These are phyloP conservation scores for Sporobolomyces pararoseus DNA, from an alignment of 768 basidiomycete genomes.

Conservation along the genomic window DNA sequence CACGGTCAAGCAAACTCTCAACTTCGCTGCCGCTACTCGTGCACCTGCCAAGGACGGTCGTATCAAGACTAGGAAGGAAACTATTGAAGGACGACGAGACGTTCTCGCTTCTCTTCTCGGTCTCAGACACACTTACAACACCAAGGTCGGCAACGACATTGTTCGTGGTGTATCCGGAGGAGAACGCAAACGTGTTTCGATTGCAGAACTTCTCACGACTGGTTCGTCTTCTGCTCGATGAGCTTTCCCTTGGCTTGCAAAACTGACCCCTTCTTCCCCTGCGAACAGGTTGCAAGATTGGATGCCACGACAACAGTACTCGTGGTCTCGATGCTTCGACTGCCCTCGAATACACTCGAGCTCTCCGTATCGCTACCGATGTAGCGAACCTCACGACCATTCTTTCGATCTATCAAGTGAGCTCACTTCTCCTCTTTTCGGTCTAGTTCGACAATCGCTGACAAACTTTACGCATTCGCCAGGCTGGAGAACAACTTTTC, in stretches of 20 bases:
- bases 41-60: conserved; percentile 54
- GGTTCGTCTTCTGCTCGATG: conserved; percentile 38
- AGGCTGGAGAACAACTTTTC: conserved; percentile 47
- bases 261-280: neutral
- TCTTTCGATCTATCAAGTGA: conserved; percentile 54
- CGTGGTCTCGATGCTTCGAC: conserved; percentile 72
- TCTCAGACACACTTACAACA: conserved; percentile 65
- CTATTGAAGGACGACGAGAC: conserved; percentile 50
- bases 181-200: conserved; percentile 54
- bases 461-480: neutral
- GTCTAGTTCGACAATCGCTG: neutral
- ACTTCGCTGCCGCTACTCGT: conserved; percentile 56
- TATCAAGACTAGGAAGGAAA: conserved; percentile 50
- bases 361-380: conserved; percentile 75
- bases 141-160: conserved; percentile 66
- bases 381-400: conserved; percentile 55
- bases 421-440: neutral
- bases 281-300: conserved; percentile 40
- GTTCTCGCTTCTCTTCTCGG: conserved; percentile 65
- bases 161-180: conserved; percentile 58
- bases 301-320: conserved; percentile 61
- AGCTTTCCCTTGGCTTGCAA: neutral
- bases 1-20: conserved; percentile 55
- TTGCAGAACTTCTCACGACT: conserved; percentile 51
- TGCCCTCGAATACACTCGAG: conserved; percentile 75